Percentiles rank a stretch among this genome's conserved stretches.
Evolutionary conservation across 208 protist species (phyloP).

Genomic region (Phytomonas serpens): DNA sequence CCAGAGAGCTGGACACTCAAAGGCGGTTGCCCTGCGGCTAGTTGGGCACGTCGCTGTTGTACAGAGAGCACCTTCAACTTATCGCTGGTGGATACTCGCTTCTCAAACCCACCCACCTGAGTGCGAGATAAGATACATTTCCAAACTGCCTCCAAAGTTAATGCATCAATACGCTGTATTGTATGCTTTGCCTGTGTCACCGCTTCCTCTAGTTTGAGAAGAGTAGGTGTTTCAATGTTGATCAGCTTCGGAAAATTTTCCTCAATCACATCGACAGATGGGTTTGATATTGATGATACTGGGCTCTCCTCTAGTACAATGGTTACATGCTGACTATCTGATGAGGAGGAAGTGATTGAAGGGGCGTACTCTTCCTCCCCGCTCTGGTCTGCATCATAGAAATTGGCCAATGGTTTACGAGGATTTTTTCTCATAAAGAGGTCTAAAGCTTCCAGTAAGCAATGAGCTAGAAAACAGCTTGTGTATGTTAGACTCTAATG

Average conservation of each 20-base stretch:
- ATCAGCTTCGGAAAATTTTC: not conserved
- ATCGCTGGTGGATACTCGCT: not conserved
- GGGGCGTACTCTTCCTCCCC: not conserved
- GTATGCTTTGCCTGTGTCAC: slow-evolving; percentile 29
- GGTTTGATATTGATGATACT: not conserved
- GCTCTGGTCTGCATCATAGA: not conserved
- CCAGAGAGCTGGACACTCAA: slow-evolving; percentile 3
- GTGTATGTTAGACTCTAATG: not conserved
- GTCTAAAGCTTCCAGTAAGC: not conserved
- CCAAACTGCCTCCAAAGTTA: slow-evolving; percentile 59
- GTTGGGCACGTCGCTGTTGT: not conserved
- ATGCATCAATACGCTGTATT: slow-evolving; percentile 26
- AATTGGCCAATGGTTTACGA: not conserved
- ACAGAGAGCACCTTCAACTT: not conserved
- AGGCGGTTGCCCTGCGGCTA: not conserved
- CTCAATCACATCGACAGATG: not conserved
- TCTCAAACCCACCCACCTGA: not conserved
- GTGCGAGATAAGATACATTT: slow-evolving; percentile 23
- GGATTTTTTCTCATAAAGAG: not conserved
- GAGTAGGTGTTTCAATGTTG: not conserved
- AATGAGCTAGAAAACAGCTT: not conserved
- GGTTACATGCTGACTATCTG: not conserved
- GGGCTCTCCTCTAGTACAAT: not conserved
- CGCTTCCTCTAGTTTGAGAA: slow-evolving; percentile 21
- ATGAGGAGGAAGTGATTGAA: not conserved